phyloP scores from a whole-genome alignment of 345 rosid genomes.

The Bruguiera gymnorhiza region DNA sequence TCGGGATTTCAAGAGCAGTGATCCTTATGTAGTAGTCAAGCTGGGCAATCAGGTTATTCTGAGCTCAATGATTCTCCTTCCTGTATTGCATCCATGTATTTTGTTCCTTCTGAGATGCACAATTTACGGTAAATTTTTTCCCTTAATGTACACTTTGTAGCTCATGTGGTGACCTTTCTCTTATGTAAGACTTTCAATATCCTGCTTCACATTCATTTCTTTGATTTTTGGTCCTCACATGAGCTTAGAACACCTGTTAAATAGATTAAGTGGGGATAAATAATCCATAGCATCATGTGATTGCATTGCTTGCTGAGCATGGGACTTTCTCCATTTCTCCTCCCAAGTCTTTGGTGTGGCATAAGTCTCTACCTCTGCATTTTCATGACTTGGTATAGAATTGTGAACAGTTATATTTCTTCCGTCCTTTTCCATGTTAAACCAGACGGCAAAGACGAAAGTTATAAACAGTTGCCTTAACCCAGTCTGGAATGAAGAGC shows the following conservation, averaged over 20 bases:
- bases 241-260: background rate
- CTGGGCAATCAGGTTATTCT: conserved; percentile 66
- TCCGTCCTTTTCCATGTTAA: background rate
- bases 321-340: background rate
- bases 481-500: conserved; percentile 96
- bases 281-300: background rate
- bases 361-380: background rate
- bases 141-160: background rate
- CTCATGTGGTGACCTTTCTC: conserved; percentile 1
- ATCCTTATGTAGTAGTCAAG: conserved; percentile 92
- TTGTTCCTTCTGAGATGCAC: background rate
- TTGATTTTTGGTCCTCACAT: background rate
- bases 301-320: background rate
- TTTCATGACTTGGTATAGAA: background rate
- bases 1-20: conserved; percentile 93
- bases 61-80: background rate
- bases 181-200: background rate
- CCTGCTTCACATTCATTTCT: background rate
- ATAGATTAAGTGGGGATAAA: background rate
- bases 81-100: background rate
- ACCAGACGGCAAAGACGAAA: conserved; percentile 83
- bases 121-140: background rate
- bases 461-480: conserved; percentile 88
- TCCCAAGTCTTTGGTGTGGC: background rate
- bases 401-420: background rate